These are phyloP conservation scores for Pseudozyma flocculosa DNA, from an alignment of 1,284 basidiomycete species.

Conservation along the genomic window DNA sequence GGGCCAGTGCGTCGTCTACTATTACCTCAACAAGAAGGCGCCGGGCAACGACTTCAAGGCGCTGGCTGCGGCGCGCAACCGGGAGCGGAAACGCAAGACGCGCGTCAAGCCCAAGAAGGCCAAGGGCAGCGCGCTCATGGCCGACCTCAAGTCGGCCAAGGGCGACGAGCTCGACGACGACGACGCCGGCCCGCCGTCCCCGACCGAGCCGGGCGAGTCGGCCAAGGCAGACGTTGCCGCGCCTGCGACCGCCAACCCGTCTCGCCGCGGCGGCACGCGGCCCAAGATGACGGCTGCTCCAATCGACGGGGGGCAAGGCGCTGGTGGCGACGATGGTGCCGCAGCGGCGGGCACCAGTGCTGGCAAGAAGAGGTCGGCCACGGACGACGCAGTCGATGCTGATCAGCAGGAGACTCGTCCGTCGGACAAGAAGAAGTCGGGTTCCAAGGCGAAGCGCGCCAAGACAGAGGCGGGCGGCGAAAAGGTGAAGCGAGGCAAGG, in stretches of 20 bases:
- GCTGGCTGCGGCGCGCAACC: conserved; percentile 47
- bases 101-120: conserved; percentile 55
- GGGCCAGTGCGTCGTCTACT: conserved; percentile 86
- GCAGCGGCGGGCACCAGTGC: conserved; percentile 4
- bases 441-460: conserved; percentile 29
- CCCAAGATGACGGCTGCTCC: no score
- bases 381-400: conserved; percentile 8
- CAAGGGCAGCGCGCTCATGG: conserved; percentile 57
- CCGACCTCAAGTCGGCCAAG: conserved; percentile 52
- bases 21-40: conserved; percentile 88
- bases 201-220: no score
- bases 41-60: conserved; percentile 55
- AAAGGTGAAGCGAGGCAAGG: conserved; percentile 19
- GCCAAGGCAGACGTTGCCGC: no score
- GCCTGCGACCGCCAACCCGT: no score
- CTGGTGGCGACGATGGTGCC: conserved; percentile 6
- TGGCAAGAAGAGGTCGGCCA: conserved; percentile 21
- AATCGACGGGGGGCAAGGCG: no score
- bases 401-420: background rate
- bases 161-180: conserved; percentile 55
- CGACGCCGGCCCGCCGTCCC: conserved; percentile 13
- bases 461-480: conserved; percentile 22
- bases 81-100: conserved; percentile 53
- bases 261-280: conserved; percentile 2
- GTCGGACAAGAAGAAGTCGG: conserved; percentile 15